These are phyloP conservation scores for Nemania abortiva DNA, from an alignment of 2,329 filamentous ascomycete genomes.

Conservation along the genomic window DNA sequence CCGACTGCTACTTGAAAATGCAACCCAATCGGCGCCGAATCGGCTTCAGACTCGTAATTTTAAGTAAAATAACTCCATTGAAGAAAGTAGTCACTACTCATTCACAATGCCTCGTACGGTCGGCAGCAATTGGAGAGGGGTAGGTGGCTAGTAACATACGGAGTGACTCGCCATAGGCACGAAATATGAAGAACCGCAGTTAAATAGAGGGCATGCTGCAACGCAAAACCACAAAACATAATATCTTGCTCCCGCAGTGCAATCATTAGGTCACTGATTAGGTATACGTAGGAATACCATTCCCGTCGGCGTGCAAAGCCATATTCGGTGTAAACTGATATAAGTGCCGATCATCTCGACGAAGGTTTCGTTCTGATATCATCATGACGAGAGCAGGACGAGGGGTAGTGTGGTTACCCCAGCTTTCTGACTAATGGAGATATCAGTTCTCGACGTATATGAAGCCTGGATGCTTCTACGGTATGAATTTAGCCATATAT, in stretches of 20 bases:
- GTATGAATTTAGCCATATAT: conserved; percentile 1
- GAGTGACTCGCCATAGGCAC: background rate
- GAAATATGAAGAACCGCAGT: background rate
- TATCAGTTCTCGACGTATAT: conserved; percentile 36
- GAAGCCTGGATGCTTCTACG: conserved; percentile 25
- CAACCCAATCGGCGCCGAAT: too few relatives aligned
- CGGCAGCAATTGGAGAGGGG: too few relatives aligned
- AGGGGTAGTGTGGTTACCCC: too few relatives aligned
- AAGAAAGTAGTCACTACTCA: too few relatives aligned
- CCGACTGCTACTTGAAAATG: too few relatives aligned
- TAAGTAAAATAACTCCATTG: too few relatives aligned
- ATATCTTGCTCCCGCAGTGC: background rate
- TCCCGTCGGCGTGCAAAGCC: background rate
- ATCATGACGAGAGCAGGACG: conserved; percentile 46
- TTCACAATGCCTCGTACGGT: too few relatives aligned
- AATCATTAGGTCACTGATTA: background rate
- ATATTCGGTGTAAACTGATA: conserved; percentile 5
- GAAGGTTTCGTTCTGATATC: conserved; percentile 47
- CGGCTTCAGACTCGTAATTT: too few relatives aligned
- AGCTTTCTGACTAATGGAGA: conserved; percentile 38
- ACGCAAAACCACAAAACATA: background rate
- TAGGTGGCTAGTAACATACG: too few relatives aligned
- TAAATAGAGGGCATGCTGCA: background rate
- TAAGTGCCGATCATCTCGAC: conserved; percentile 38
- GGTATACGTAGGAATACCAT: too few relatives aligned